These are phyloP conservation scores for Pelargonium cotyledonis DNA, from an alignment of 441 rosid genomes.

Conservation along the genomic window DNA sequence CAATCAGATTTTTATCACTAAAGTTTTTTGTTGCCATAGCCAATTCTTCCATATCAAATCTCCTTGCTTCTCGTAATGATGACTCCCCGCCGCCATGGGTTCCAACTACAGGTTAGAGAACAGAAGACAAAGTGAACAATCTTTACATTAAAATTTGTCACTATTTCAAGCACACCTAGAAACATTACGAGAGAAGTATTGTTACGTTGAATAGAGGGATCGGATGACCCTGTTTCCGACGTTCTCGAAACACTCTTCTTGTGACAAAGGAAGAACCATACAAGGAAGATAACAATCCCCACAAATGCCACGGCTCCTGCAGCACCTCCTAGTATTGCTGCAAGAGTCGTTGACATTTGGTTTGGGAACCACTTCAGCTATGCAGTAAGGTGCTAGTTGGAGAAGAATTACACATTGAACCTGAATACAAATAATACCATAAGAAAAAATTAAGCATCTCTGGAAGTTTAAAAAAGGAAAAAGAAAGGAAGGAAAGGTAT, in stretches of 20 bases:
- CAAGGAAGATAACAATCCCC: conserved; percentile 36
- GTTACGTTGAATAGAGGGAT: conserved; percentile 42
- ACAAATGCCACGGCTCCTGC: conserved; percentile 65
- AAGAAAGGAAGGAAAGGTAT: neutral
- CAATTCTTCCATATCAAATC: conserved; percentile 60
- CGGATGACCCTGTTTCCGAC: conserved; percentile 66
- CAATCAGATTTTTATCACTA: conserved; percentile 49
- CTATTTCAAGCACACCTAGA: neutral
- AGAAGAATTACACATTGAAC: conserved; percentile 31
- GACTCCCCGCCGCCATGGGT: conserved; percentile 50
- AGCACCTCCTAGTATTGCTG: conserved; percentile 80
- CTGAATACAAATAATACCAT: conserved; percentile 27
- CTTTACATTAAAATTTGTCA: conserved; percentile 9
- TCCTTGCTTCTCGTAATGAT: conserved; percentile 50
- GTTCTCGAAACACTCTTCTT: conserved; percentile 36
- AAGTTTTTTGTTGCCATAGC: conserved; percentile 62
- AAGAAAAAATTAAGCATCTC: conserved; percentile 10
- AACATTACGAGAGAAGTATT: conserved; percentile 7
- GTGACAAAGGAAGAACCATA: conserved; percentile 49
- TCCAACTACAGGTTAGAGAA: conserved; percentile 34
- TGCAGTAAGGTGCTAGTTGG: conserved; percentile 15
- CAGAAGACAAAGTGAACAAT: conserved; percentile 8
- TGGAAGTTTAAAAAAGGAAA: neutral
- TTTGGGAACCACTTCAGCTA: conserved; percentile 45
- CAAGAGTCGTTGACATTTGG: conserved; percentile 83